Base-by-base conservation (phyloP, 2,329 filamentous ascomycete genomes). In the Aspergillus arachidicola region DNA sequence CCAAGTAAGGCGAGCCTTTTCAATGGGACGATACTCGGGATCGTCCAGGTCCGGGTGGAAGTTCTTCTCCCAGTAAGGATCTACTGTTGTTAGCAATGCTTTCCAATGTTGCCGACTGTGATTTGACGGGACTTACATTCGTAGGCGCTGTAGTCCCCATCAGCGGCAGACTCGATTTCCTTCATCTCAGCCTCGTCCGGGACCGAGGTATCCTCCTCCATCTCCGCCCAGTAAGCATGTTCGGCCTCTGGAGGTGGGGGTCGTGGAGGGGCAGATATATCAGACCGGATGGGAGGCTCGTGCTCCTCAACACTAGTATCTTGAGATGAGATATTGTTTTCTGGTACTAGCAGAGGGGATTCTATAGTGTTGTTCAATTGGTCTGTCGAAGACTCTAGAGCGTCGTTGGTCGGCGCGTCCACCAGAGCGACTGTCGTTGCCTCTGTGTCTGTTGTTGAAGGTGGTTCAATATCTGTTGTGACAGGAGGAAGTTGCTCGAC, bases 1-100 rank as follows among this genome's bases (percentile, higher is more conserved):
- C 87, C 87, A 89, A 21, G 86, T 82, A 30, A 89, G 82, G 36
- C 84, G 82, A 46, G 85, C 84, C 63, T 81, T 84, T 64, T 83
- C 82, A n/a, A 76, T 74, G 7, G 85, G 82, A 12, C 76, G 76
- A 66, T 86, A 83, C 63, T 88, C 86, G 0, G 86, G 85, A 66
- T 89, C 86, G 7, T 88, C 82, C 10, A 87, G 75, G 4, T 83
- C 79, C 30, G 80, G 77, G 68, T 85, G 88, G 10, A 87, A 84
- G 66, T 82, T 80, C 63, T 82, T 81, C 71, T 88, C 84, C 85
- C 86, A 88, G 70, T 88, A 82, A 23, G 81, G 75, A 70, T 87
- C 81, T 83, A 61, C 28, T 10, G 38, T 19, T 21, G 54, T 62
- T 60, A 69, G 64, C 53, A 9, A 57, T 11, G 32, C 23, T 3